These are phyloP conservation scores for Ricinus communis DNA, from an alignment of 345 rosid species.

Conservation along the genomic window DNA sequence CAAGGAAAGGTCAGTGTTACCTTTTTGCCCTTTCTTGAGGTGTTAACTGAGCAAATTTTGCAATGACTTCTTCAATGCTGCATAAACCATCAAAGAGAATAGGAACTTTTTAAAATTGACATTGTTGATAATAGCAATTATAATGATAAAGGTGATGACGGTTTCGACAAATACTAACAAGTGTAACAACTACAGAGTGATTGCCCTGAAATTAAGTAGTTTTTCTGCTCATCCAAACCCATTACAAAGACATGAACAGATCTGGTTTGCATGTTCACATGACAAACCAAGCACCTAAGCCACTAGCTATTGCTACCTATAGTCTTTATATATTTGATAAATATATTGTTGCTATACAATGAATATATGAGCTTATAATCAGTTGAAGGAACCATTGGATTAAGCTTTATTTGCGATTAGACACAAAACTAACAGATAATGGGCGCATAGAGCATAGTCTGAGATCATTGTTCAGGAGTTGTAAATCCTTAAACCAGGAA, in stretches of 20 bases:
- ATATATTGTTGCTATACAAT: background rate
- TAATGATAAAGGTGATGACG: background rate
- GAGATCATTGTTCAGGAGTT: background rate
- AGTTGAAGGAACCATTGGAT: no score
- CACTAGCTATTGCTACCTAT: background rate
- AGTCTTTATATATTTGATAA: background rate
- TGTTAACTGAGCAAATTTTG: conserved; percentile 31
- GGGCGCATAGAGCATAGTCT: no score
- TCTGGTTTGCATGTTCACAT: background rate
- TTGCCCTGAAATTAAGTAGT: background rate
- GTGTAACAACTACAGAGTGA: background rate
- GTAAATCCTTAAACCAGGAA: background rate
- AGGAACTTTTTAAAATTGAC: background rate
- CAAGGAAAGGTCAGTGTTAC: conserved; percentile 1
- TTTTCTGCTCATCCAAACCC: background rate
- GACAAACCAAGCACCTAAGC: conserved; percentile 6
- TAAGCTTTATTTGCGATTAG: no score
- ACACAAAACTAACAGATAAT: no score
- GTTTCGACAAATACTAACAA: background rate
- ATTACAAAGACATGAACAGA: background rate
- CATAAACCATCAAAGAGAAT: background rate
- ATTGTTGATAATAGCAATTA: background rate
- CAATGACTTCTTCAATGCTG: conserved; percentile 30
- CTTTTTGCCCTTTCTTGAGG: conserved; percentile 38
- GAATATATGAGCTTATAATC: no score